phyloP scores from a whole-genome alignment of 2,329 filamentous ascomycete species.

The Colletotrichum spinosum region DNA sequence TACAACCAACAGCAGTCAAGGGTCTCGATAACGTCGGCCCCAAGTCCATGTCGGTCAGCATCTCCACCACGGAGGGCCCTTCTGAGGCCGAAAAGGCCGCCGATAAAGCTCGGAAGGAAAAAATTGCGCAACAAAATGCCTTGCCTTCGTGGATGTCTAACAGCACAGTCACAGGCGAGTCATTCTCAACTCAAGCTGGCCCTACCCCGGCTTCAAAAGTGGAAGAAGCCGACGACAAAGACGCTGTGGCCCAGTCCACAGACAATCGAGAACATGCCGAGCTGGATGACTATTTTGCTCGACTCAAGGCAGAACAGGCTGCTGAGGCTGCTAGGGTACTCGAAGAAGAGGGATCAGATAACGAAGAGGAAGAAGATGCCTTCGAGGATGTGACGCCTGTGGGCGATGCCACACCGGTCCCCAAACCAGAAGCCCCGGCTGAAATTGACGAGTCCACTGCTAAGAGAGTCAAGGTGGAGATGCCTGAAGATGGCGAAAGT shows the following conservation, averaged over 20 bases:
- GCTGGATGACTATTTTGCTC: conserved; percentile 76
- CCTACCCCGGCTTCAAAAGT: conserved; percentile 47
- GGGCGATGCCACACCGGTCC: conserved; percentile 41
- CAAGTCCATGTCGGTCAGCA: conserved; percentile 76
- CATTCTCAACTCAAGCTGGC: conserved; percentile 60
- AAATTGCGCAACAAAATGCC: conserved; percentile 75
- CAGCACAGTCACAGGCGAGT: conserved; percentile 74
- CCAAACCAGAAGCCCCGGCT: conserved; percentile 50
- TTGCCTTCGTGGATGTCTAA: conserved; percentile 79
- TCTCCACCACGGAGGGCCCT: conserved; percentile 74
- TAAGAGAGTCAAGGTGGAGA: conserved; percentile 73
- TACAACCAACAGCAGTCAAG: conserved; percentile 75
- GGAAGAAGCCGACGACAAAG: conserved; percentile 61
- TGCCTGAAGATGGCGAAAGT: conserved; percentile 60
- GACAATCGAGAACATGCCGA: conserved; percentile 66
- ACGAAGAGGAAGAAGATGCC: conserved; percentile 51
- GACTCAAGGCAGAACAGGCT: conserved; percentile 71
- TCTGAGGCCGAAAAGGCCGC: conserved; percentile 75
- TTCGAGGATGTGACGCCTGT: conserved; percentile 62
- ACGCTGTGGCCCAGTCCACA: conserved; percentile 51
- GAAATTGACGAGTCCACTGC: conserved; percentile 57
- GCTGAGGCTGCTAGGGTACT: conserved; percentile 52
- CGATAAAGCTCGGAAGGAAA: conserved; percentile 73
- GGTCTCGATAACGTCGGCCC: conserved; percentile 75
- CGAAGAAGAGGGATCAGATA: conserved; percentile 43